Percentiles rank a stretch among this genome's conserved stretches.
Conservation (phyloP, 768 basidiomycete species). For the Termitomyces sp. region DNA sequence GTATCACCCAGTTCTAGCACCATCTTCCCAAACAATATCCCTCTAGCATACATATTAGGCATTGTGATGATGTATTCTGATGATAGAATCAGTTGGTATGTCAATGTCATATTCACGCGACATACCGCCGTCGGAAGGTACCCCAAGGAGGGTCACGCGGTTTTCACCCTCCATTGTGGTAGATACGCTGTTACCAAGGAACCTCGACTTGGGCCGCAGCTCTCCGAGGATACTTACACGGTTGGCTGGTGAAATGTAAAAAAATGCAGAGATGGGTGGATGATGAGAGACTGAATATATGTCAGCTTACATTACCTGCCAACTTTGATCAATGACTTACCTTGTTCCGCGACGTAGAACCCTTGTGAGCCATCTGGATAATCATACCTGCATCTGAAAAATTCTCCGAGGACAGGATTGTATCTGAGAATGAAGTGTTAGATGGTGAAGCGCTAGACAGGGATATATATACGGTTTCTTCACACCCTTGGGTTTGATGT, state of each 20-base stretch:
- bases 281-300: slow-evolving; percentile 81
- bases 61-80: slow-evolving; percentile 85
- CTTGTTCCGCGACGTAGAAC: slow-evolving; percentile 97
- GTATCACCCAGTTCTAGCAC: slow-evolving; percentile 92
- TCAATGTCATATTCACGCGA: slow-evolving; percentile 12
- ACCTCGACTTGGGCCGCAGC: slow-evolving; percentile 91
- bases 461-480: slow-evolving; percentile 85
- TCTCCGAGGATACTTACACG: slow-evolving; percentile 87
- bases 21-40: slow-evolving; percentile 91
- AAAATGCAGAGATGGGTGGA: slow-evolving; percentile 93
- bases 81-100: slow-evolving; percentile 2
- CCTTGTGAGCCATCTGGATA: slow-evolving; percentile 89
- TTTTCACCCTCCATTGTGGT: slow-evolving; percentile 98
- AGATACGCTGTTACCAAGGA: slow-evolving; percentile 94
- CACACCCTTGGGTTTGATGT: slow-evolving; percentile 98
- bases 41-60: slow-evolving; percentile 97
- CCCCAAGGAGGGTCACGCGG: slow-evolving; percentile 76
- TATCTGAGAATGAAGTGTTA: slow-evolving; percentile 49
- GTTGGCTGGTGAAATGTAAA: slow-evolving; percentile 91
- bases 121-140: slow-evolving; percentile 84
- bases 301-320: neutral
- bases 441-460: too few species aligned
- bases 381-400: slow-evolving; percentile 94
- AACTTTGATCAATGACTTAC: slow-evolving; percentile 29
- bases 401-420: slow-evolving; percentile 96